Base-by-base conservation (phyloP, 2,329 filamentous ascomycete species). In the Monosporascus ibericus region DNA sequence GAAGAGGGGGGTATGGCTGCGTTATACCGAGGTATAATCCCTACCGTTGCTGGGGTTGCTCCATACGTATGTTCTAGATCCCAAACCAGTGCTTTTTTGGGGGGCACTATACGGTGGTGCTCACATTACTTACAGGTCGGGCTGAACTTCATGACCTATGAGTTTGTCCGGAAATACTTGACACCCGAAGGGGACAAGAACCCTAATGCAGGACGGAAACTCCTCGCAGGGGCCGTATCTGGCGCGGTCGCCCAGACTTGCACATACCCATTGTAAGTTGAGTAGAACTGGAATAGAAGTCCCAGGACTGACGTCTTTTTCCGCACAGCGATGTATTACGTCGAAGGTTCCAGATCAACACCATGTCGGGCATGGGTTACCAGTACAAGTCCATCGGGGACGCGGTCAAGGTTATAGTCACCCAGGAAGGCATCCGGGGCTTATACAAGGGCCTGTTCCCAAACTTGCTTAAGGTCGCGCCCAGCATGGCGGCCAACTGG, bases 401-500 rank as follows among this genome's bases (percentile, higher is more conserved):
- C 66, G 94, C 94, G 3, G 75, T 99, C 57, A 81, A 76, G 49
- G 83, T 88, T 48, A 99, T 99, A 63, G 70, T 96, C 51, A 72
- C 80, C 47, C 85, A 95, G 62, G 94, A 99, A 73, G 94, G 94
- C 30, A 39, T 92, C 50, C 79, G 79, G 54, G 94, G 94, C 48
- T 74, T 99, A 44, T 99, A 97, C 78, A 99, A 97, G 71, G 94
- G 94, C 52, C 92, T 99, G 60, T 84, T 92, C 17, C 94, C 94
- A 0, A 99, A 99, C 65, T 77, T 99, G 22, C 81, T 99, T 55
- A 99, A 99, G 72, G 94, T 99, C 17, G 92, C 94, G 7, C 94
- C 94, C 3, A 97, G 92, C 69, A 99, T 99, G 92, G 94, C 94
- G 17, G 95, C 91, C 62, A 96, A 90, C 71, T 99, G 94, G 92